Evolutionary conservation across 345 rosid species (phyloP), one percentile per base, ranked within the genome.

Genomic region (Microcos paniculata): DNA sequence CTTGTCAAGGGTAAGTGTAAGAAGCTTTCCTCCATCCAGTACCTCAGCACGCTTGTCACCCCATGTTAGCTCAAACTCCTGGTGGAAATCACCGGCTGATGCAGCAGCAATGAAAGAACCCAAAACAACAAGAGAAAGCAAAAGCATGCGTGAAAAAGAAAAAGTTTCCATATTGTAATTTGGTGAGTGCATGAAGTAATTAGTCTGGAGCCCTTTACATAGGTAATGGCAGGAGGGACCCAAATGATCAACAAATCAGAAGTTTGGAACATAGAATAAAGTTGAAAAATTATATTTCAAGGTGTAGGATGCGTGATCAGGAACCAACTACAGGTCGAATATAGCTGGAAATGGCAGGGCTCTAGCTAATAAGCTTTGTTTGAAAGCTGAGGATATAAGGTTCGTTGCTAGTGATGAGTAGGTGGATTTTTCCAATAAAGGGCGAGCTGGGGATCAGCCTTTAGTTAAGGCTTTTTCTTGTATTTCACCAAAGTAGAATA

Each of bases 31-130:
- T 24, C 73, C 62, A 4, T 72, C 31, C 13, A 72, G 42, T 23
- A 81, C 72, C 73, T 73, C 33, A 31, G 80, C 80, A 2, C 75
- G 75, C 9, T 62, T 5, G 30, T 59, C 80, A 28, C 83, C 80
- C 83, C 83, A 77, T 24, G 74, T 81, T 48, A 77, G 6, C 57
- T 81, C 74, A 14, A 81, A 63, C 18, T 81, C 78, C 35, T 21
- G 71, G 21, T 42, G 1, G 13, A 81, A 67, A 68, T 69, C 40
- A 57, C 80, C 82, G 3, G 85, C 86, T 0, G 80, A 79, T 33
- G 59, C 65, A 26, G 31, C 65, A 26, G 31, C 48, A 14, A 35
- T 58, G 30, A 57, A 73, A 48, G 28, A 73, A 35, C 26, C 4
- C 31, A 48, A 8, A 24, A 62, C n/a, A 24, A 73, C 21, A 33